Evolutionary conservation across 768 basidiomycete genomes (phyloP).

Genomic region (Lyophyllum shimeji): DNA sequence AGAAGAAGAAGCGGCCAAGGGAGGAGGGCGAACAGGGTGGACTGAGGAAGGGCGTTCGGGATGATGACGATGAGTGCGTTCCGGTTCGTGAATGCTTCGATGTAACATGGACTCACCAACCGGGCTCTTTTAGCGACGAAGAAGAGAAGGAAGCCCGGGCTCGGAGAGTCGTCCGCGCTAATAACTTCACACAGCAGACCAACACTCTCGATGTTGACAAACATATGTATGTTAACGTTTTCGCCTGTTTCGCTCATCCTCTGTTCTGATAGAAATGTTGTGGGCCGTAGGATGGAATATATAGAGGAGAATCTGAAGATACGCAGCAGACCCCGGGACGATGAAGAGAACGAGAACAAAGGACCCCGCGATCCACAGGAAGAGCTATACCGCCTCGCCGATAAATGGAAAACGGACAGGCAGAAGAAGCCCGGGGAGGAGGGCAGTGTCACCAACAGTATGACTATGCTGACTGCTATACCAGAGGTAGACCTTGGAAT

Average conservation of each 20-base stretch:
- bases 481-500: conserved; percentile 98
- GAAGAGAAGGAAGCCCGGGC: conserved; percentile 71
- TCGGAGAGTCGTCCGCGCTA: conserved; percentile 71
- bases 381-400: conserved; percentile 72
- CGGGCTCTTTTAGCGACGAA: conserved; percentile 43
- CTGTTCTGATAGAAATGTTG: background rate
- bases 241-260: background rate
- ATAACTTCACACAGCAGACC: conserved; percentile 98
- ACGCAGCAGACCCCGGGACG: conserved; percentile 55
- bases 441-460: conserved; percentile 89
- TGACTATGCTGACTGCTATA: conserved; percentile 96
- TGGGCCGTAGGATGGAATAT: conserved; percentile 82
- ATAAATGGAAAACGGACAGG: conserved; percentile 61
- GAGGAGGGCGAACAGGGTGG: conserved; percentile 54
- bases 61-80: conserved; percentile 61
- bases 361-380: conserved; percentile 70
- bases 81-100: conserved; percentile 8
- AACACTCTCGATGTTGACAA: conserved; percentile 96
- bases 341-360: conserved; percentile 40
- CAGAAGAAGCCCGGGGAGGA: conserved; percentile 69
- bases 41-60: conserved; percentile 47
- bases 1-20: conserved; percentile 58
- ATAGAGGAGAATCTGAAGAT: conserved; percentile 92
- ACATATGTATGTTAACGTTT: conserved; percentile 72
- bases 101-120: background rate